phyloP scores from a whole-genome alignment of 2,329 filamentous ascomycete genomes.

The Alternaria gansuensis region DNA sequence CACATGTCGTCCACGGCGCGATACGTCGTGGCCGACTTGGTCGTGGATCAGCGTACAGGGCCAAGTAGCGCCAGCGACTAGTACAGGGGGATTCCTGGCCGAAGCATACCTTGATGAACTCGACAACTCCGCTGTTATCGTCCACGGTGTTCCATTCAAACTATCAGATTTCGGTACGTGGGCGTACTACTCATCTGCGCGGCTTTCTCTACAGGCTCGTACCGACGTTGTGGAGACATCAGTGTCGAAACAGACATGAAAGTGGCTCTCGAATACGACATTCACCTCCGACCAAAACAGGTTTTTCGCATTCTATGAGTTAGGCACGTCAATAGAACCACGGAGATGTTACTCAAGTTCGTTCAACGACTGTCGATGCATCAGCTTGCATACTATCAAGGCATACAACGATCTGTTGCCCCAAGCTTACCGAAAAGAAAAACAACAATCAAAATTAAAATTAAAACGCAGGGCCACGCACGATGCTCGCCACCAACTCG shows the following conservation, averaged over 20 bases:
- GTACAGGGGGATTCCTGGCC: not conserved
- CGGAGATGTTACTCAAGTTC: no score
- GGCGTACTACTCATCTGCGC: no score
- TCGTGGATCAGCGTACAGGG: not conserved
- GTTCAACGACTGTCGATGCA: not conserved
- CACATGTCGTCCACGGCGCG: not conserved
- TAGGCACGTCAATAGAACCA: not conserved
- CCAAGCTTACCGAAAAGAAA: not conserved
- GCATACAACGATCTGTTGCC: not conserved
- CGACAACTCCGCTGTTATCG: no score
- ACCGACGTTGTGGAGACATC: not conserved
- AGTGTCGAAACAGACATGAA: not conserved
- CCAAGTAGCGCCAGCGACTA: not conserved
- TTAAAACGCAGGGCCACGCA: conserved; percentile 1
- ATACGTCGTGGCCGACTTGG: not conserved
- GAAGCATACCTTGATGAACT: not conserved
- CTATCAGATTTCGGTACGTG: no score
- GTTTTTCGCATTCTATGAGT: not conserved
- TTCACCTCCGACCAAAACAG: not conserved
- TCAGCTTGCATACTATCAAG: not conserved
- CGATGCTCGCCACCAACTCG: conserved; percentile 5
- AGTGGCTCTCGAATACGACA: not conserved
- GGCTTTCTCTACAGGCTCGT: not conserved
- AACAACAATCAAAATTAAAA: not conserved
- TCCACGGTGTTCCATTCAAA: no score